Evolutionary conservation across 345 rosid genomes (phyloP).

Genomic region (Syzygium jambos): DNA sequence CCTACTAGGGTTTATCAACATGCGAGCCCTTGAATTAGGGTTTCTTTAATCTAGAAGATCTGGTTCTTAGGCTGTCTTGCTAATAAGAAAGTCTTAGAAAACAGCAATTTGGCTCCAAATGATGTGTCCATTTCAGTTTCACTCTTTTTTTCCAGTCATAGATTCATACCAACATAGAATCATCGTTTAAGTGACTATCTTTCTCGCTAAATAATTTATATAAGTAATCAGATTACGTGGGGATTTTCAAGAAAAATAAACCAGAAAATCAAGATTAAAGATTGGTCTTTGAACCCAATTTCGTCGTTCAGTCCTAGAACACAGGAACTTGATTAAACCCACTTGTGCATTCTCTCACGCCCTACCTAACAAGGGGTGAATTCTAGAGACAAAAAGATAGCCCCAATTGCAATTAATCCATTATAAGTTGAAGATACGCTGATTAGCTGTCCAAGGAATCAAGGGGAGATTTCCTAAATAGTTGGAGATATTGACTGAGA

Average conservation of each 20-base stretch:
- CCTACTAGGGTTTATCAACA: neutral
- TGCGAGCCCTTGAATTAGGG: neutral
- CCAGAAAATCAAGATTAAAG: neutral
- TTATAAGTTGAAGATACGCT: neutral
- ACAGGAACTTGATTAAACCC: neutral
- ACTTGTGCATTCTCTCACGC: neutral
- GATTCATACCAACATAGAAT: neutral
- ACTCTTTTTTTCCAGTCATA: neutral
- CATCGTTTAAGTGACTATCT: neutral
- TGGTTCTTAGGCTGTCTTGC: neutral
- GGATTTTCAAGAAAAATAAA: neutral
- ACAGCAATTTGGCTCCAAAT: neutral
- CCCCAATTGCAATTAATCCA: neutral
- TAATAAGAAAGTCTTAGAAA: neutral
- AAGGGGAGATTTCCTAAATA: neutral
- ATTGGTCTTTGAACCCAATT: neutral
- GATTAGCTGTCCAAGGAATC: constrained; percentile 3
- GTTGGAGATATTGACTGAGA: neutral
- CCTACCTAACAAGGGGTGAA: neutral
- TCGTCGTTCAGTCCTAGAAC: neutral
- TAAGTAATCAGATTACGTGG: neutral
- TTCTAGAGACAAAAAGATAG: neutral
- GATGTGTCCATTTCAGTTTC: neutral
- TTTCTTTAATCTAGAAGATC: neutral
- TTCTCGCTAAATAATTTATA: neutral